phyloP scores from a whole-genome alignment of 2,329 filamentous ascomycete genomes.

The Calonectria pteridis region DNA sequence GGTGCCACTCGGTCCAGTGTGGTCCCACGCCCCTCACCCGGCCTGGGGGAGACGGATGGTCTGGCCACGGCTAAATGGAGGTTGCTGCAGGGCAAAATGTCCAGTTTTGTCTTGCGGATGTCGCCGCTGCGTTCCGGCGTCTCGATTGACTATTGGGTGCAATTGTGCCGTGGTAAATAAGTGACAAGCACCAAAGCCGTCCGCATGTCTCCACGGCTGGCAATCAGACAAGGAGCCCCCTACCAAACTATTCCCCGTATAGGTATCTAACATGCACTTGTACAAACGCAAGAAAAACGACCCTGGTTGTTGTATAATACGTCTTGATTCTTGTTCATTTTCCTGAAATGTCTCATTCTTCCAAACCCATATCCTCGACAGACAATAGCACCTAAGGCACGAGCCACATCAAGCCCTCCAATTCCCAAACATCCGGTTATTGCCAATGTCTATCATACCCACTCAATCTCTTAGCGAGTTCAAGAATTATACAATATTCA shows the following conservation, averaged over 20 bases:
- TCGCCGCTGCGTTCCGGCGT: not conserved
- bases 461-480: not conserved
- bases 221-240: not conserved
- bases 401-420: not conserved
- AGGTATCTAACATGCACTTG: not conserved
- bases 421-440: too few relatives aligned
- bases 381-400: not conserved
- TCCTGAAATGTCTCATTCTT: not conserved
- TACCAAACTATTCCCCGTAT: not conserved
- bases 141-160: not conserved
- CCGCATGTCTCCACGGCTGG: not conserved
- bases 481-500: not conserved
- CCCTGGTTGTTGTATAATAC: not conserved
- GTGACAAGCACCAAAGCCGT: not conserved
- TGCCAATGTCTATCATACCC: not conserved
- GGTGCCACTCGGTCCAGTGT: not conserved
- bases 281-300: not conserved
- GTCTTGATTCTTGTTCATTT: too few relatives aligned
- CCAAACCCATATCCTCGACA: too few relatives aligned
- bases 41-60: not conserved
- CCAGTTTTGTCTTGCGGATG: not conserved
- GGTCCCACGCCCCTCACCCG: not conserved
- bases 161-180: not conserved
- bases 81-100: not conserved
- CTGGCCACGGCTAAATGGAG: constrained; percentile 7